These are phyloP conservation scores for Monosporozyma aerobia DNA, from an alignment of 805 yeast species.

Conservation along the genomic window DNA sequence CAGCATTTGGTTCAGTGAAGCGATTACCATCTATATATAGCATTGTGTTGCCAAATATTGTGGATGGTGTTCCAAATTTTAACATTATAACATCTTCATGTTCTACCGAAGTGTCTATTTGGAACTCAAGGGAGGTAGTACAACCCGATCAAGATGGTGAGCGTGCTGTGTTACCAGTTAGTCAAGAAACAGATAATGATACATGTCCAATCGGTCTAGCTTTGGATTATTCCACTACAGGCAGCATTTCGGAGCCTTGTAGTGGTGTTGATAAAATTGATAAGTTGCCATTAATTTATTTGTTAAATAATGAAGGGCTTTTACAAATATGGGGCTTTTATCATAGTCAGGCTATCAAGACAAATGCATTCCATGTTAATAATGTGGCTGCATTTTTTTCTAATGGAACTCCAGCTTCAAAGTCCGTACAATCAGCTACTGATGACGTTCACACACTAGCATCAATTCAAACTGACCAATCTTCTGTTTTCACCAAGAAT, in stretches of 20 bases:
- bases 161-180: conserved; percentile 66
- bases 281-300: conserved; percentile 59
- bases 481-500: background rate
- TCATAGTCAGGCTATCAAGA: conserved; percentile 42
- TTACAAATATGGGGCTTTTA: conserved; percentile 58
- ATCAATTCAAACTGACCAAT: background rate
- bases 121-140: conserved; percentile 33
- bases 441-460: background rate
- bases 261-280: conserved; percentile 46
- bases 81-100: conserved; percentile 49
- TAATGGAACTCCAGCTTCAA: background rate
- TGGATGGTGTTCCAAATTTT: conserved; percentile 26
- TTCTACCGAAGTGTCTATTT: conserved; percentile 52
- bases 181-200: conserved; percentile 56
- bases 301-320: conserved; percentile 54
- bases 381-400: background rate
- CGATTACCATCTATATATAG: conserved; percentile 42
- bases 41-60: conserved; percentile 35
- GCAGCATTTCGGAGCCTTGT: conserved; percentile 43
- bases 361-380: conserved; percentile 22
- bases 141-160: conserved; percentile 57
- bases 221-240: conserved; percentile 44
- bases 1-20: conserved; percentile 43
- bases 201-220: conserved; percentile 64
- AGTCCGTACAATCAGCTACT: background rate